Conservation (phyloP, 352 stramenopile species). For the Globisporangium spinosum region DNA sequence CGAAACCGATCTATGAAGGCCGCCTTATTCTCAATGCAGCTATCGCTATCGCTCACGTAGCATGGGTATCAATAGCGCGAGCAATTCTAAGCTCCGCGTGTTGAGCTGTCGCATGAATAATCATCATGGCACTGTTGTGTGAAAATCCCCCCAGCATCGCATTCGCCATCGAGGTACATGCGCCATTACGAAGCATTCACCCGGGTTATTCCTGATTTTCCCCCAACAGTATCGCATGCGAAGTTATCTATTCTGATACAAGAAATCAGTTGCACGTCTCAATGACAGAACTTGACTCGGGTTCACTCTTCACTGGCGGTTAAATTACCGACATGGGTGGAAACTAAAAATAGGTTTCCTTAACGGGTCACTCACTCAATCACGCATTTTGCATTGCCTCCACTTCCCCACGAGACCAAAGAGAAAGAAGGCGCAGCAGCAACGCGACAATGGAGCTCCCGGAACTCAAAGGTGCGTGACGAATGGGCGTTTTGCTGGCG, state of each 20-base stretch:
- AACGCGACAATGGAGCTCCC: conserved; percentile 55
- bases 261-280: conserved; percentile 5
- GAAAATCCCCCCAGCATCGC: neutral
- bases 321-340: neutral
- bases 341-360: neutral
- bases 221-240: conserved; percentile 7
- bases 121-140: neutral
- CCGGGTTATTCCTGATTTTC: conserved; percentile 11
- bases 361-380: neutral
- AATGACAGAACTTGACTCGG: neutral
- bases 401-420: neutral
- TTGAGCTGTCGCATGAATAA: neutral
- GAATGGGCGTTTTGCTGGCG: no score
- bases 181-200: neutral
- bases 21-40: no score
- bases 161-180: neutral
- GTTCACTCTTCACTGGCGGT: neutral
- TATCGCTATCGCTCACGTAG: no score
- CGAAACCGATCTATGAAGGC: neutral
- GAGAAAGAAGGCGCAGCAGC: conserved; percentile 1
- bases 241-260: conserved; percentile 13
- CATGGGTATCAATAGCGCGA: no score
- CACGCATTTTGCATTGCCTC: neutral
- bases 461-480: conserved; percentile 70
- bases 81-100: neutral